Evolutionary conservation across 2,329 filamentous ascomycete species (phyloP), one percentile per base, ranked within the genome.

Genomic region (Exophiala spinifera): DNA sequence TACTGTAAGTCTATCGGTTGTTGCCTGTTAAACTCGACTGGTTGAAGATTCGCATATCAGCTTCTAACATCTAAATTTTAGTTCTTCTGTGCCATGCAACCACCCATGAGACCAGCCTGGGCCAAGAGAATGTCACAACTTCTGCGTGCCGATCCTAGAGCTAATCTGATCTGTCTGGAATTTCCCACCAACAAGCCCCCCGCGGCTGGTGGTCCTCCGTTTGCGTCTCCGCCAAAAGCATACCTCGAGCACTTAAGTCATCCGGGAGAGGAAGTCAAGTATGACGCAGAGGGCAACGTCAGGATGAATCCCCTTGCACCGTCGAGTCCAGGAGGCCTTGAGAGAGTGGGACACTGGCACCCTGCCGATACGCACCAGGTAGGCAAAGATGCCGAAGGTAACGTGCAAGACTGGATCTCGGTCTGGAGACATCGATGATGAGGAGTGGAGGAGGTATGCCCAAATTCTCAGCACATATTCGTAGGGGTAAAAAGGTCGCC

Each of bases 101-200:
- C 75, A 1, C 68, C 70, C 0, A 67, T 84, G 53, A 75, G 83
- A n/a, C 76, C 82, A 0, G 64, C 70, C 20, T 86, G 83, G 83
- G 78, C 82, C 2, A 69, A 73, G 14, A 75, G 81, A 17, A 79
- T 81, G 67, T 74, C 74, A 3, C 70, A 79, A 51, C 72, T 86
- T 6, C 75, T 86, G 10, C 70, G 77, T 13, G 70, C 75, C 13
- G 69, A 71, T 1, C 69, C 68, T 2, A 57, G 56, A 1, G 81
- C 81, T 4, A 71, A 74, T 46, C 72, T 86, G 50, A 74, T 86
- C 46, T 85, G 83, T 70, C 79, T 95, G 57, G 89, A 95, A 68
- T 95, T 87, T 68, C 90, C 90, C 8, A 83, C 86, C 1, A 79
- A 82, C 57, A 94, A 91, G 68, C 77, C 82, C 39, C 79, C 85